These are phyloP conservation scores for Aristolochia californica DNA, from an alignment of 164 flowering plant species.

Conservation along the genomic window DNA sequence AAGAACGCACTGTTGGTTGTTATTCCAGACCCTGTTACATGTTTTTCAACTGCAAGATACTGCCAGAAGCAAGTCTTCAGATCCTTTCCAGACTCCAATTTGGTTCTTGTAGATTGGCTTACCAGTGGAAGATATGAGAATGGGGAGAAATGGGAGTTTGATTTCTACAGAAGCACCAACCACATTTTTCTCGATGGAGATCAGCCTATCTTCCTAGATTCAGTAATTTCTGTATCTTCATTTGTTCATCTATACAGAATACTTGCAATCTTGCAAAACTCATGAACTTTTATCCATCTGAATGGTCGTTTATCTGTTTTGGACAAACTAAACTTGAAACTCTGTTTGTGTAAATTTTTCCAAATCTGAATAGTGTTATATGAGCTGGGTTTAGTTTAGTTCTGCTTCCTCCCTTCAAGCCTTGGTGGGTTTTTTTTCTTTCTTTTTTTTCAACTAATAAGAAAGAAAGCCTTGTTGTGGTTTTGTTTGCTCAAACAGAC, in stretches of 20 bases:
- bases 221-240: slow-evolving; percentile 35
- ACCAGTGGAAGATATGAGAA: slow-evolving; percentile 97
- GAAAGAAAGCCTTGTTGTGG: too few relatives aligned
- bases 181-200: slow-evolving; percentile 45
- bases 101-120: slow-evolving; percentile 93
- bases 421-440: too few relatives aligned
- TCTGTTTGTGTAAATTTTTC: too few relatives aligned
- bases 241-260: neutral
- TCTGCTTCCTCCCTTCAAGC: too few relatives aligned
- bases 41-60: slow-evolving; percentile 84
- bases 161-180: slow-evolving; percentile 69
- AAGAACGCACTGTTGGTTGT: slow-evolving; percentile 56
- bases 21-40: slow-evolving; percentile 96
- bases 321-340: too few relatives aligned
- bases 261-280: neutral
- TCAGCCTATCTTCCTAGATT: slow-evolving; percentile 81
- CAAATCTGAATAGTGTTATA: too few relatives aligned
- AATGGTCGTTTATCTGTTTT: too few relatives aligned
- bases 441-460: too few relatives aligned
- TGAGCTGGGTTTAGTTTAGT: too few relatives aligned
- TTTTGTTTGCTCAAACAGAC: slow-evolving; percentile 25
- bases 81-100: slow-evolving; percentile 49
- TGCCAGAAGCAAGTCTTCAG: slow-evolving; percentile 78
- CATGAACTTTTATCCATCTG: too few relatives aligned
- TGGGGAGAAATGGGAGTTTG: slow-evolving; percentile 93